Percentiles rank a stretch among this genome's conserved stretches.
Evolutionary conservation across 805 yeast genomes (phyloP).

Genomic region (Starmerella etchellsii): DNA sequence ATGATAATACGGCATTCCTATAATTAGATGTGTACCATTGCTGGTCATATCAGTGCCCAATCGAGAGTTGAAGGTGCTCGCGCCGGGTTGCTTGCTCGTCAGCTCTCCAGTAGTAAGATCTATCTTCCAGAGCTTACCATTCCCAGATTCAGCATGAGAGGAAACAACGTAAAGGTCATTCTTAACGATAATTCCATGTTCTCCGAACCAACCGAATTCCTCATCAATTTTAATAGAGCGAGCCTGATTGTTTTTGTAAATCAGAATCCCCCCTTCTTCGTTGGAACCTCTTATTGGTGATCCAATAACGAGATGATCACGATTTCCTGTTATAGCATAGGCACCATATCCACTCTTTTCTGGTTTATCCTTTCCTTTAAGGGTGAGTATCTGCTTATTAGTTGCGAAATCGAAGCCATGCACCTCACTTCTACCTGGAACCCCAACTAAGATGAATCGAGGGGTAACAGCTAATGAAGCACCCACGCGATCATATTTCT

Average conservation of each 20-base stretch:
- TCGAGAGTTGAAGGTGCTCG: conserved; percentile 35
- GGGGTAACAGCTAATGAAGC: conserved; percentile 25
- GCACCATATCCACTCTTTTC: conserved; percentile 24
- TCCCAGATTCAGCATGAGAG: conserved; percentile 31
- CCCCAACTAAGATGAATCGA: conserved; percentile 28
- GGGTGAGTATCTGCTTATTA: conserved; percentile 10
- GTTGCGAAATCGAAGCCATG: conserved; percentile 27
- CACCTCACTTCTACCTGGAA: conserved; percentile 31
- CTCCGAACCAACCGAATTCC: conserved; percentile 27
- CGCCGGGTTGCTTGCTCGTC: conserved; percentile 21
- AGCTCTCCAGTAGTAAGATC: conserved; percentile 22
- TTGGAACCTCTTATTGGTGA: conserved; percentile 20
- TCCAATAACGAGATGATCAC: conserved; percentile 26
- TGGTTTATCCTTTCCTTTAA: conserved; percentile 10
- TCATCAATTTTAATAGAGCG: conserved; percentile 10
- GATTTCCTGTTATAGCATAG: conserved; percentile 17
- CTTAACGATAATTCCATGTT: conserved; percentile 23
- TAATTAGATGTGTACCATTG: conserved; percentile 13
- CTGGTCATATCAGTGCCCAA: conserved; percentile 32
- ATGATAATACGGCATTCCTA: conserved; percentile 24
- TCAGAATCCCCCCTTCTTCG: conserved; percentile 34
- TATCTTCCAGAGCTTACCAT: conserved; percentile 38
- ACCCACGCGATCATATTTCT: conserved; percentile 35
- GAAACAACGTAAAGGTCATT: conserved; percentile 28
- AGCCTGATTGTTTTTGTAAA: conserved; percentile 25